Percentiles rank a stretch among this genome's conserved stretches.
Evolutionary conservation across 495 filamentous ascomycete genomes (phyloP).

Genomic region (Polyplosphaeria fusca): DNA sequence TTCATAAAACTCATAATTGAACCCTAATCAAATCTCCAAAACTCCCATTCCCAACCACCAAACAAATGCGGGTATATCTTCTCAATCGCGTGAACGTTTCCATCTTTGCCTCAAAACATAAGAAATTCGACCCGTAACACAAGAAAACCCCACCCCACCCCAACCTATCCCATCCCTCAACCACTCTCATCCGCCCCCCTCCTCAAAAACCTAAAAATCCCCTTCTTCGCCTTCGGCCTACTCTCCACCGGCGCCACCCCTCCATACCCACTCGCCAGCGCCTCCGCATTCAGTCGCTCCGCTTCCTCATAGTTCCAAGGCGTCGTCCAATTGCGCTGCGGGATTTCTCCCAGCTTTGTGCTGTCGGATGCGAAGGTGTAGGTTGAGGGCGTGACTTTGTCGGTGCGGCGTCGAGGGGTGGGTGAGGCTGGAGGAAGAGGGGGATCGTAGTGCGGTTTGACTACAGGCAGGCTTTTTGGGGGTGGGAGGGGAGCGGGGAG

Average conservation of each 20-base stretch:
- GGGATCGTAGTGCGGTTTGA: not conserved
- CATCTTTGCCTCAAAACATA: too few species aligned
- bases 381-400: constrained; percentile 32
- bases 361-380: constrained; percentile 42
- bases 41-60: too few species aligned
- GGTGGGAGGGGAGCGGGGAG: not conserved
- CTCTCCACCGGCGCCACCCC: constrained; percentile 1
- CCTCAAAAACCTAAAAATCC: constrained; percentile 31
- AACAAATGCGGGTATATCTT: too few species aligned
- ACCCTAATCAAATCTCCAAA: too few species aligned
- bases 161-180: too few species aligned
- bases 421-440: not conserved
- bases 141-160: too few species aligned
- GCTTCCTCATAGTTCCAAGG: constrained; percentile 39
- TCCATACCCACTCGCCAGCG: constrained; percentile 25
- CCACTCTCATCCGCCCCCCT: not conserved
- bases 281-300: constrained; percentile 37
- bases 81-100: too few species aligned
- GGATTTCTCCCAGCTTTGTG: constrained; percentile 46
- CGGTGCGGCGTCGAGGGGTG: constrained; percentile 13
- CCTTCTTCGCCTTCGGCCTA: constrained; percentile 17
- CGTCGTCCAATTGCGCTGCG: constrained; percentile 40
- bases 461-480: not conserved
- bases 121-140: too few species aligned
- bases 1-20: too few species aligned